Evolutionary conservation across 106 monocot species (phyloP).

Genomic region (Narthecium ossifragum): DNA sequence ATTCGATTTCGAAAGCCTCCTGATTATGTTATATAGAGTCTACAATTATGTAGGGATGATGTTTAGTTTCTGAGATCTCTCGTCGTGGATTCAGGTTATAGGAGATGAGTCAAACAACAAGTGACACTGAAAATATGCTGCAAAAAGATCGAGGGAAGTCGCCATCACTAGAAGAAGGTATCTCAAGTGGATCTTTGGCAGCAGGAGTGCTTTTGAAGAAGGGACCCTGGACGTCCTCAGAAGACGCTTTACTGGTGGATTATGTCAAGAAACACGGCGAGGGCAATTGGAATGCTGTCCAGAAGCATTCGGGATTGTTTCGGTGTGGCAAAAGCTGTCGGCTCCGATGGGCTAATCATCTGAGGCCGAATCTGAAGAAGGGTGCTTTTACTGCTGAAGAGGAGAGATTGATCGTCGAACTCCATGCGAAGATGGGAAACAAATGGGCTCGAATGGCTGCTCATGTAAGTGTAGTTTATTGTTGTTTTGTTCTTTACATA

Average conservation of each 20-base stretch:
- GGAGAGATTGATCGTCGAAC: slow-evolving; percentile 41
- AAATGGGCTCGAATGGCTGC: slow-evolving; percentile 81
- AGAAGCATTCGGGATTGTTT: slow-evolving; percentile 49
- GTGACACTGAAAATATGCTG: slow-evolving; percentile 13
- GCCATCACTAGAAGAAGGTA: slow-evolving; percentile 26
- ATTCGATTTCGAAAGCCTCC: too few relatives aligned
- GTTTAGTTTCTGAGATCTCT: too few relatives aligned
- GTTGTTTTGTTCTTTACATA: too few relatives aligned
- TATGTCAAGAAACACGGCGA: slow-evolving; percentile 73
- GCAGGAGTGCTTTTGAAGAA: slow-evolving; percentile 42
- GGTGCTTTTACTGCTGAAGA: slow-evolving; percentile 58
- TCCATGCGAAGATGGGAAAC: slow-evolving; percentile 62
- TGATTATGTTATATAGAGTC: too few relatives aligned
- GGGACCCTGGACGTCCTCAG: slow-evolving; percentile 78
- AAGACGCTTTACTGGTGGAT: slow-evolving; percentile 59
- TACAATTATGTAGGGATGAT: too few relatives aligned
- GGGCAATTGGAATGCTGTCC: slow-evolving; percentile 81
- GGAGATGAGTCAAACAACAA: slow-evolving; percentile 17
- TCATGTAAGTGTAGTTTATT: slow-evolving; percentile 29
- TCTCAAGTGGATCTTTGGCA: slow-evolving; percentile 21
- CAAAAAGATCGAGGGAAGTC: slow-evolving; percentile 17
- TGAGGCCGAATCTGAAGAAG: slow-evolving; percentile 66
- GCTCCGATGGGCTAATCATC: slow-evolving; percentile 80
- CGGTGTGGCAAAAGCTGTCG: slow-evolving; percentile 83
- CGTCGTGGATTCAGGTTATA: slow-evolving; percentile 17